Percentiles rank a stretch among this genome's conserved stretches.
Conservation (phyloP, 2,329 filamentous ascomycete genomes). For the Verticillium isaacii region DNA sequence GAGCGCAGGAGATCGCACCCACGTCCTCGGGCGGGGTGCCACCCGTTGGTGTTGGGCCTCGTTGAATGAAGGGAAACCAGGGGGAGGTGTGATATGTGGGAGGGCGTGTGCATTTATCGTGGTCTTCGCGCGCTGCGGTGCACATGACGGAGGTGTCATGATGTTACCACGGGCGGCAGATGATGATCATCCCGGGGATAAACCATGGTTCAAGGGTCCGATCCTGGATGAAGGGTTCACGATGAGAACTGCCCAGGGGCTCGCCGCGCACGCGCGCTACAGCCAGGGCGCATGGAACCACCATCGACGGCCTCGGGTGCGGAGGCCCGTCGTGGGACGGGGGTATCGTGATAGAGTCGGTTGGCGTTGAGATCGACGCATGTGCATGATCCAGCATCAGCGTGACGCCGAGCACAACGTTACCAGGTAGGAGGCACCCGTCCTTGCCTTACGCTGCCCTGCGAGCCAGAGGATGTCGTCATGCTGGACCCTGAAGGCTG, state of each 20-base stretch:
- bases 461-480: not conserved
- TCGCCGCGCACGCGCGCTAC: not conserved
- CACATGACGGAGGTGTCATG: not conserved
- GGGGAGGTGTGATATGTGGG: not conserved
- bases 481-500: not conserved
- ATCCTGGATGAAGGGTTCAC: not conserved
- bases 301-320: not conserved
- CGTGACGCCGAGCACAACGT: constrained; percentile 7
- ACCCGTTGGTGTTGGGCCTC: not conserved
- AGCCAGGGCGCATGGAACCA: not conserved
- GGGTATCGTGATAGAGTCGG: not conserved
- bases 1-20: not conserved
- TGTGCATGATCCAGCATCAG: constrained; percentile 1
- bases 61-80: not conserved
- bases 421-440: not conserved
- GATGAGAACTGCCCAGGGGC: not conserved
- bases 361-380: not conserved
- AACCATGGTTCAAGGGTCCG: not conserved
- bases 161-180: not conserved
- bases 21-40: not conserved
- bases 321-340: not conserved
- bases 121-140: not conserved
- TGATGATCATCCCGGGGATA: not conserved
- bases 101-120: not conserved
- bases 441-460: not conserved